Evolutionary conservation across 768 basidiomycete species (phyloP), one percentile per base, ranked within the genome.

Genomic region (Trametes meyenii): DNA sequence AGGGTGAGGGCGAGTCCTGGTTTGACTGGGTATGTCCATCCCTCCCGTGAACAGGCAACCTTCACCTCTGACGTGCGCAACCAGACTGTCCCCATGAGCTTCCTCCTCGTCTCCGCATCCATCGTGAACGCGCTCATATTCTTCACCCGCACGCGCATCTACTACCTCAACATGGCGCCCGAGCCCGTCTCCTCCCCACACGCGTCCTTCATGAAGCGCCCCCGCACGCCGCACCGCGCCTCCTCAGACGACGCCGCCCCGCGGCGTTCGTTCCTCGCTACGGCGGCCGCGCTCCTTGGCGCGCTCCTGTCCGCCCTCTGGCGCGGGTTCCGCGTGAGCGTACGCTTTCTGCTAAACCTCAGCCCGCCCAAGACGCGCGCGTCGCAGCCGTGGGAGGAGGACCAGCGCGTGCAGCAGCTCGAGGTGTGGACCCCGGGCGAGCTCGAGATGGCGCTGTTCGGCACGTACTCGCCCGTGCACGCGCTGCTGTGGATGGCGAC

Each of bases 381-480:
- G 55, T 50, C 63, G 62, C 58, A 63, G 63, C 66, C 68, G 16
- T 63, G 62, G 62, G 62, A 64, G 39, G 59, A 60, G 23, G 53
- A 29, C 39, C 65, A 60, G 29, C 79, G 80, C 46, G 82, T 93
- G n/a, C 90, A 92, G 69, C 86, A 90, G 70, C 74, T 94, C 52
- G 85, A 90, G 53, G 80, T 89, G 49, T 94, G 92, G 92, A 77
- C 81, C 13, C 92, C 93, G 2, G 86, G 84, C 19, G 85, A 87
- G 64, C 74, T 90, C 42, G 90, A 93, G 69, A 78, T 84, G 63
- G 80, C 79, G 64, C 75, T 94, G 33, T 87, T 94, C 62, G 80
- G 82, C 43, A 73, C 92, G 24, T 94, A 93, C 74, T 94, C 92
- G 0, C 92, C 92, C 42, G 85, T 81, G 14, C 91, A 94, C 66